These are phyloP conservation scores for Syzygium malaccense DNA, from an alignment of 441 rosid species.

Conservation along the genomic window DNA sequence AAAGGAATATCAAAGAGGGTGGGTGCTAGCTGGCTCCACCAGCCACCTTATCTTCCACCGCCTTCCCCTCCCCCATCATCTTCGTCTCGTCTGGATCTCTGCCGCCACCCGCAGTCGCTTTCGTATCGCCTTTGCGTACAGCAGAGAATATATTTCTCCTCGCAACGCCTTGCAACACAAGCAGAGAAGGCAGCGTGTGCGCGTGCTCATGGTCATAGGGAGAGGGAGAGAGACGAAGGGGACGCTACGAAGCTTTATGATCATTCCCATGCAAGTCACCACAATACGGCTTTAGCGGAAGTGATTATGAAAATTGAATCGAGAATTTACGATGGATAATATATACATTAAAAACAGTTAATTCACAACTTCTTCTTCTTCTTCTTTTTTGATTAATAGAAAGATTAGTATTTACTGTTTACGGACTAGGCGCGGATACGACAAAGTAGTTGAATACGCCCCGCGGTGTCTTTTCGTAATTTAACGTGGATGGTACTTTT, in stretches of 20 bases:
- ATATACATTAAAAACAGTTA: too few species aligned
- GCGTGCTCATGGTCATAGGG: background rate
- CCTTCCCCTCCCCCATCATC: background rate
- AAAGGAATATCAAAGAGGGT: background rate
- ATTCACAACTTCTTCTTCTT: too few species aligned
- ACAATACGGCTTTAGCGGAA: background rate
- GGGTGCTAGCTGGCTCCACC: background rate
- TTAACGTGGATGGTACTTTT: background rate
- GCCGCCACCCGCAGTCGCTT: background rate
- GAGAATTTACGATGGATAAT: background rate
- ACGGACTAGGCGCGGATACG: too few species aligned
- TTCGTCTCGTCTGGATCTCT: background rate
- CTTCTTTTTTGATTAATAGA: background rate
- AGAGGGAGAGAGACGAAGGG: background rate
- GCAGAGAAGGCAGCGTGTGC: background rate
- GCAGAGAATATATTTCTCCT: background rate
- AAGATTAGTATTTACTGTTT: background rate
- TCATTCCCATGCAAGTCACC: background rate
- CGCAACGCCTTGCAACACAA: background rate
- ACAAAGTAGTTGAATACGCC: background rate
- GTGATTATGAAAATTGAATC: background rate
- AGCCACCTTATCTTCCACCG: background rate
- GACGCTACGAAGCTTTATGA: background rate
- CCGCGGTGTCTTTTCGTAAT: background rate
- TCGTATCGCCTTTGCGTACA: background rate